phyloP scores from a whole-genome alignment of 352 stramenopile species.

The Hyaloperonospora arabidopsidis region DNA sequence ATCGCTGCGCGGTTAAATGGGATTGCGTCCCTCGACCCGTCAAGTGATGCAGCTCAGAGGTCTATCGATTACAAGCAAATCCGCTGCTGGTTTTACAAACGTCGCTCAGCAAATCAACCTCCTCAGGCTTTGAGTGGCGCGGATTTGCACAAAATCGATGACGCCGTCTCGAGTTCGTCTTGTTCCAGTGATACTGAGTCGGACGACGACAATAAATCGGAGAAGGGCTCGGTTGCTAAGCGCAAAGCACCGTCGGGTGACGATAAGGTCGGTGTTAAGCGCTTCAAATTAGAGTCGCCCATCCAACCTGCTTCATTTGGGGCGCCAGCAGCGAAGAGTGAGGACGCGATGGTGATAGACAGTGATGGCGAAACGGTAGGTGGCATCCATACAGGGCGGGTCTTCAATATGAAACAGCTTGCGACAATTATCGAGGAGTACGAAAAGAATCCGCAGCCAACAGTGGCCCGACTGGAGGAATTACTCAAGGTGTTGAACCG shows the following conservation, averaged over 20 bases:
- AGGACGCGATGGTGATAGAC: constrained; percentile 12
- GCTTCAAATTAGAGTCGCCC: constrained; percentile 27
- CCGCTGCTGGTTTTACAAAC: constrained; percentile 85
- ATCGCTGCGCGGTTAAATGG: constrained; percentile 63
- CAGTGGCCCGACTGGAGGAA: constrained; percentile 53
- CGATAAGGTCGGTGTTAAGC: constrained; percentile 23
- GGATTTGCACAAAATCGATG: constrained; percentile 45
- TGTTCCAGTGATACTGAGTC: constrained; percentile 64
- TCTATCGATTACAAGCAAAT: constrained; percentile 85
- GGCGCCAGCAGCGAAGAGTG: constrained; percentile 5
- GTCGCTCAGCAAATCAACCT: constrained; percentile 65
- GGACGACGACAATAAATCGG: constrained; percentile 44
- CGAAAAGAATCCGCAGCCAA: constrained; percentile 71
- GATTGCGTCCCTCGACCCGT: constrained; percentile 46
- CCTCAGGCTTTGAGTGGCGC: constrained; percentile 55
- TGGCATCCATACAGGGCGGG: constrained; percentile 46
- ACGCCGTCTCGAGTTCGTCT: constrained; percentile 33
- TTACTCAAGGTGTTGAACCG: constrained; percentile 67
- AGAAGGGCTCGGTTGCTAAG: constrained; percentile 26
- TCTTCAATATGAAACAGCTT: constrained; percentile 83
- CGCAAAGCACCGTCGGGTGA: constrained; percentile 23
- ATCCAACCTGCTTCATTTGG: background rate
- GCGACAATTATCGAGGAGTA: constrained; percentile 81
- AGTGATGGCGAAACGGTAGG: constrained; percentile 16
- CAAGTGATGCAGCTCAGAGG: constrained; percentile 47